Percentiles rank a stretch among this genome's conserved stretches.
These are phyloP conservation scores for Aspergillus homomorphus DNA, from an alignment of 495 filamentous ascomycete species.

Conservation along the genomic window DNA sequence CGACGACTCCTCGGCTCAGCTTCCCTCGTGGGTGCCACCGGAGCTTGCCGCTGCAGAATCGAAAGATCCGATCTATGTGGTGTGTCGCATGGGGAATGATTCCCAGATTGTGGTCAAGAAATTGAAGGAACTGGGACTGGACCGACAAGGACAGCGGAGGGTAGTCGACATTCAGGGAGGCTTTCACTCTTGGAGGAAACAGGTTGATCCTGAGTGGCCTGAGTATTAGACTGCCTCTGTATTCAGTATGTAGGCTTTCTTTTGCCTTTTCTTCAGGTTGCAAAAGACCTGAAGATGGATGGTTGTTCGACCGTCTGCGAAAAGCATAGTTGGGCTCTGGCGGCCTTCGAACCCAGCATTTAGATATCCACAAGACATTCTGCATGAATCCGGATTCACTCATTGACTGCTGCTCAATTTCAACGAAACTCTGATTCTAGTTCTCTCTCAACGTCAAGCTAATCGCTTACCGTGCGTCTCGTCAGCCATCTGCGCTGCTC, in stretches of 20 bases:
- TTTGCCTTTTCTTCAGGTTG: too few relatives aligned
- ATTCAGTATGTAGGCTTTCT: too few relatives aligned
- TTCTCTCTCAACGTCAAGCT: too few relatives aligned
- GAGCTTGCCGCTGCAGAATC: slow-evolving; percentile 23
- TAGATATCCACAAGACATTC: too few relatives aligned
- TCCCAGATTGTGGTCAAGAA: slow-evolving; percentile 74
- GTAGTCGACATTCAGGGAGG: slow-evolving; percentile 81
- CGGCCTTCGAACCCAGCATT: too few relatives aligned
- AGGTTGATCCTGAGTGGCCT: slow-evolving; percentile 72
- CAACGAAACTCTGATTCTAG: too few relatives aligned
- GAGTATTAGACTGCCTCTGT: slow-evolving; percentile 49
- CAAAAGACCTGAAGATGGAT: too few relatives aligned
- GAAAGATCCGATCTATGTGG: slow-evolving; percentile 59
- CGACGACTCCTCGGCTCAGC: slow-evolving; percentile 11
- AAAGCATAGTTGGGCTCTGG: too few relatives aligned
- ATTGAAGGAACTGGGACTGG: slow-evolving; percentile 66
- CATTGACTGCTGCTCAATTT: too few relatives aligned
- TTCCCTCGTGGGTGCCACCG: slow-evolving; percentile 46
- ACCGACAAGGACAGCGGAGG: slow-evolving; percentile 50
- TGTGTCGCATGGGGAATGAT: slow-evolving; percentile 87
- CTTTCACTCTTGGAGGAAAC: slow-evolving; percentile 75
- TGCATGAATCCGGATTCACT: too few relatives aligned
- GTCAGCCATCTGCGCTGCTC: not conserved
- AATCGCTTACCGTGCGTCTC: too few relatives aligned
- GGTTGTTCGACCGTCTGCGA: too few relatives aligned